Base-by-base conservation (phyloP, 169 alveolate species). In the Plasmodium adleri region DNA sequence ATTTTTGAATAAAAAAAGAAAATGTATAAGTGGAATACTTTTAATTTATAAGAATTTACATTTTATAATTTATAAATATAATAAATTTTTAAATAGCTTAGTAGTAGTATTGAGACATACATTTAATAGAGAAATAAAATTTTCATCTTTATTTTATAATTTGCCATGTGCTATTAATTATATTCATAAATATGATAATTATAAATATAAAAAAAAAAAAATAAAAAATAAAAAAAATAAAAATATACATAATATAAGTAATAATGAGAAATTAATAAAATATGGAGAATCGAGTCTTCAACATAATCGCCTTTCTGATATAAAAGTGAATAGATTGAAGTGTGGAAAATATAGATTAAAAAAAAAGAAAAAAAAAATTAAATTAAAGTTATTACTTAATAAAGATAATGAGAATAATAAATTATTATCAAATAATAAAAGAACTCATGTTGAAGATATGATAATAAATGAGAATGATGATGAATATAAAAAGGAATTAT, bases 1-100 rank as follows among this genome's bases (percentile, higher is more conserved):
- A 10, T 76, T 76, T 50, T 20, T 47, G 15, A 64, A 67, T 32
- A 45, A 28, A 74, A 76, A 76, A 12, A 63, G 28, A 10, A 58
- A 76, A 26, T 7, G 39, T 4, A 13, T 64, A 63, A 63, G 76
- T 62, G 88, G 88, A 13, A 67, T 76, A 15, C 45, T 76, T 20
- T 70, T 76, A 6, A 67, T 76, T 49, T 76, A 76, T 64, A 76
- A 62, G 32, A 67, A 67, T 15, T 15, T 76, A 4, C 88, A 76
- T 24, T 64, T 76, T 20, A 58, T 76, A n/a, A 64, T 76, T 28
- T 76, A 76, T 70, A 64, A 67, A 64, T 76, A 63, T 49, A 66
- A 50, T 3, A 50, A 20, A 28, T 32, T 54, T 28, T 15, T 76
- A 24, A 76, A 76, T 50, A 63, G 59, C 8, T 59, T 76, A 32